Evolutionary conservation across 164 flowering plant species (phyloP).

Genomic region (Cinnamomum micranthum): DNA sequence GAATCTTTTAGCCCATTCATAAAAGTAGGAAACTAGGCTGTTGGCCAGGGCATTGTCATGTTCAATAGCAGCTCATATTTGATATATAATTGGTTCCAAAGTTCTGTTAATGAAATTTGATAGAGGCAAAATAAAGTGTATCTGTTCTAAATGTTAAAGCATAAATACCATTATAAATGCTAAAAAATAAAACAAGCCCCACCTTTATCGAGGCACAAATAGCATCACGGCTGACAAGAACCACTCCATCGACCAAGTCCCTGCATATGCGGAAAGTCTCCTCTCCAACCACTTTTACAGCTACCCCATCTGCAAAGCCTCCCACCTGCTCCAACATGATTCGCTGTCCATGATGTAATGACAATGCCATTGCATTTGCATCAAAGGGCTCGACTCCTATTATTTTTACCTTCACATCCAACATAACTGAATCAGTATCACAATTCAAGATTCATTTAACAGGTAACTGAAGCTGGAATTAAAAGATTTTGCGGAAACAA

Average conservation of each 20-base stretch:
- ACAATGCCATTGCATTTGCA: conserved; percentile 99
- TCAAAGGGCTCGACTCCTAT: conserved; percentile 98
- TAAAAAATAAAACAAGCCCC: not conserved
- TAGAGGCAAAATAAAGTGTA: not conserved
- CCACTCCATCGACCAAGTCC: conserved; percentile 90
- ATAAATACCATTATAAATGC: not conserved
- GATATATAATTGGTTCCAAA: not conserved
- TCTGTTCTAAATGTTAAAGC: not conserved
- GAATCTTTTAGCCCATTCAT: not conserved
- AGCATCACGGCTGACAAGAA: conserved; percentile 95
- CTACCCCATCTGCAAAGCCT: conserved; percentile 99
- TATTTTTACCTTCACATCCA: conserved; percentile 62
- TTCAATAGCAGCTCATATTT: not conserved
- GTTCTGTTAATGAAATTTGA: not conserved
- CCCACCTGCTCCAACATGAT: conserved; percentile 86
- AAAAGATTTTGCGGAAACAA: not conserved
- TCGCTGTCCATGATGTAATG: conserved; percentile 83
- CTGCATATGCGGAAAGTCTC: conserved; percentile 88
- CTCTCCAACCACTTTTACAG: conserved; percentile 95
- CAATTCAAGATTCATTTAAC: not conserved
- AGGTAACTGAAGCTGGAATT: not conserved
- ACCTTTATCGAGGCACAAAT: conserved; percentile 99
- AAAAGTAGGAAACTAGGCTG: not conserved
- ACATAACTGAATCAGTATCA: not conserved
- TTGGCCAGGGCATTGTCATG: not conserved